These are phyloP conservation scores for Solanum corneliomulleri DNA, from an alignment of 257 asterid species.

Conservation along the genomic window DNA sequence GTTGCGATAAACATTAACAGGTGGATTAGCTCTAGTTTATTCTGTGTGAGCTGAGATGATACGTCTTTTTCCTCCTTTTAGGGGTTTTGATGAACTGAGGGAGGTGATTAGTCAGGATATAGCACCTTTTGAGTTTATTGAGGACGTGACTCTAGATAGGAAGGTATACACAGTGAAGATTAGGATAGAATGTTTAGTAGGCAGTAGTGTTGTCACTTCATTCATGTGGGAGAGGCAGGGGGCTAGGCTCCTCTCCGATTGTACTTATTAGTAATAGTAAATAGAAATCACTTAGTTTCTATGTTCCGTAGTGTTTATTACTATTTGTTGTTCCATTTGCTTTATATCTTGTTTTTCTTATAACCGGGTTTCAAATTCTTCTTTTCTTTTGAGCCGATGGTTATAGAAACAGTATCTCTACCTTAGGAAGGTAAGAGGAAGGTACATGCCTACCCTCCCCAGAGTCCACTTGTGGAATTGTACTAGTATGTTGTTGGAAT, in stretches of 20 bases:
- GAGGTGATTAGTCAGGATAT: neutral
- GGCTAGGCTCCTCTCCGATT: neutral
- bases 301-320: neutral
- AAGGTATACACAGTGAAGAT: neutral
- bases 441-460: neutral
- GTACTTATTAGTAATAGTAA: neutral
- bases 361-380: neutral
- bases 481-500: neutral
- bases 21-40: neutral
- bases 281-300: neutral
- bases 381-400: neutral
- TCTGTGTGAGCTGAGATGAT: neutral
- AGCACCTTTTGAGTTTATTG: neutral
- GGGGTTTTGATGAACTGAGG: neutral
- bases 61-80: neutral
- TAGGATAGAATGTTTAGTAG: neutral
- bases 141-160: neutral
- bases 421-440: no score
- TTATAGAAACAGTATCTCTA: neutral
- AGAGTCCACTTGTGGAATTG: neutral
- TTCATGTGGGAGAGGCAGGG: neutral
- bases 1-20: neutral
- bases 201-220: neutral
- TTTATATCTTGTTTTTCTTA: neutral
- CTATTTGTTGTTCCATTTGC: neutral